A percentile compares a stretch with the other conserved stretches of the same genome.
These are phyloP conservation scores for Verbascum thapsus DNA, from an alignment of 257 asterid species.

Conservation along the genomic window DNA sequence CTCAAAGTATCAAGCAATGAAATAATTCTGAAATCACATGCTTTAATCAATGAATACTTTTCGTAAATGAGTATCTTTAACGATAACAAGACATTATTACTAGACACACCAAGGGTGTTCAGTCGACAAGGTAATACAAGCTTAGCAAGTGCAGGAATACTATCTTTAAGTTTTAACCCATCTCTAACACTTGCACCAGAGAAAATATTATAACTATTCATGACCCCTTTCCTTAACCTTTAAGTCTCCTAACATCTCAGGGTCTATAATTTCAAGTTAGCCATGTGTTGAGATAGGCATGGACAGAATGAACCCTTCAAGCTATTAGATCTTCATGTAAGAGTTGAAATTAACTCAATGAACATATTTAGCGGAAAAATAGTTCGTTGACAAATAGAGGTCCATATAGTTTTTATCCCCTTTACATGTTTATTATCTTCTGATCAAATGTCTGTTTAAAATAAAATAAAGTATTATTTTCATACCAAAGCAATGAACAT, in stretches of 20 bases:
- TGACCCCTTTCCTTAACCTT: background rate
- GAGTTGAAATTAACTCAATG: background rate
- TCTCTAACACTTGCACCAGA: conserved; percentile 2
- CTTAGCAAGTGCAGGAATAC: conserved; percentile 15
- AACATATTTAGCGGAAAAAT: too few relatives aligned
- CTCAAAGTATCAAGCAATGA: conserved; percentile 14
- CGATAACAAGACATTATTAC: conserved; percentile 10
- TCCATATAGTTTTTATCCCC: background rate
- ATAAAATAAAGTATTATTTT: background rate
- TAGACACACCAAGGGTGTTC: conserved; percentile 10
- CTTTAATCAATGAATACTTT: conserved; percentile 18
- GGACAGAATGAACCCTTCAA: conserved; percentile 12
- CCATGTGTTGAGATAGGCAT: background rate
- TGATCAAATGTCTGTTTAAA: conserved; percentile 6
- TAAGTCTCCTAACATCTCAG: conserved; percentile 14
- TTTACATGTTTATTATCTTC: background rate
- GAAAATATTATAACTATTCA: too few relatives aligned
- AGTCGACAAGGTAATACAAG: background rate
- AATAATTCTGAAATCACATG: background rate
- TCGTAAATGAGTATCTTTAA: background rate
- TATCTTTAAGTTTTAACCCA: conserved; percentile 16
- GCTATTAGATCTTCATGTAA: conserved; percentile 5
- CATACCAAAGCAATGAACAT: conserved; percentile 20
- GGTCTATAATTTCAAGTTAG: conserved; percentile 15
- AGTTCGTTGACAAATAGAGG: conserved; percentile 7